Evolutionary conservation across 305 asterid genomes (phyloP), one percentile per base, ranked within the genome.

Genomic region (Plantago rigida): DNA sequence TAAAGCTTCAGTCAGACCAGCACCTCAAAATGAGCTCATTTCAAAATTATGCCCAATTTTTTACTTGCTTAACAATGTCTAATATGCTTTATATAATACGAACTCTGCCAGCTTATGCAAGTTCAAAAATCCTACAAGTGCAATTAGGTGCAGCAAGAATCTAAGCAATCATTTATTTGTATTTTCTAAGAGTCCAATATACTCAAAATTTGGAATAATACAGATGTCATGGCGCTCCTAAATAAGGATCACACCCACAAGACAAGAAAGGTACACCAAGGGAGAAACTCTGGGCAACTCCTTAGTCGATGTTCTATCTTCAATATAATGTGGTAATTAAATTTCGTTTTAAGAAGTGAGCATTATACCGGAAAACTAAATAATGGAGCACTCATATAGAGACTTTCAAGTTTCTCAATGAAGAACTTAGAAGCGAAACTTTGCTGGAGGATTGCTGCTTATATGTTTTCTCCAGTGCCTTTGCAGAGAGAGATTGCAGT

Each of bases 401-500:
- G 61, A 87, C 73, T 75, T 81, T 90, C 84, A 85, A 78, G 81
- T 82, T 84, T 82, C 55, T 85, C 69, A 91, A 79, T 19, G 79
- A 24, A 31, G 88, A 79, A 57, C 71, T 75, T 39, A 91, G 83
- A 64, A 84, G 79, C 10, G 77, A 53, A 41, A 73, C 70, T 64
- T 80, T 86, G 79, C 68, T 65, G 42, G 89, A 82, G 47, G 94
- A 84, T 78, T 78, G 82, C 67, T 79, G 77, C 71, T 81, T 85
- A 62, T 87, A 91, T 64, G 65, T 82, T 77, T 82, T 84, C 74
- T 84, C 94, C 78, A 91, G 62, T 47, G 95, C 94, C 70, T 46
- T 54, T n/a, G 82, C 89, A 7, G 89, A 80, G 61, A 91, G 87
- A 62, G 84, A 76, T 50, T 78, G 92, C 71, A 91, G 81, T 71